Percentiles rank a stretch among this genome's conserved stretches.
Conservation (phyloP, 2,329 filamentous ascomycete species). For the Lasiodiplodia gonubiensis region DNA sequence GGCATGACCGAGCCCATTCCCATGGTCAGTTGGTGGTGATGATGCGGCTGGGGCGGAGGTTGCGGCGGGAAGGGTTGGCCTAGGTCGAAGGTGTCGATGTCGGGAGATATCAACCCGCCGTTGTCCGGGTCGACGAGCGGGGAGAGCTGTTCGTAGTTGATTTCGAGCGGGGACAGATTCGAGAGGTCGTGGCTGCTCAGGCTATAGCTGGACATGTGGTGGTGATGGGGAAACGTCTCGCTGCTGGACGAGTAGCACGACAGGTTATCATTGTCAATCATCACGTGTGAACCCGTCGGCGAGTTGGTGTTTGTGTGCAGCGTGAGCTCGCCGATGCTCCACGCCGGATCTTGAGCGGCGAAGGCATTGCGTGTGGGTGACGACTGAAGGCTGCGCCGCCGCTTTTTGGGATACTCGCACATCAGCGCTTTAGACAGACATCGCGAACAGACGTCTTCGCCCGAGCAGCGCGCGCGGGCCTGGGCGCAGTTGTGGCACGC, state of each 20-base stretch:
- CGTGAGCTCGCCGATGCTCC: slow-evolving; percentile 17
- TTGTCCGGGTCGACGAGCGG: background rate
- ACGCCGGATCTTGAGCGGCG: slow-evolving; percentile 16
- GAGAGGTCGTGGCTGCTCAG: slow-evolving; percentile 1
- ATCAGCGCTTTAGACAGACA: slow-evolving; percentile 19
- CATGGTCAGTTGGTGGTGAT: background rate
- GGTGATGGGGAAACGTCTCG: slow-evolving; percentile 6
- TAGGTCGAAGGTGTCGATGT: slow-evolving; percentile 19
- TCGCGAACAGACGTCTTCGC: slow-evolving; percentile 17
- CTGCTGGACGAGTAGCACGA: slow-evolving; percentile 26
- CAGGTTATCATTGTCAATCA: slow-evolving; percentile 16
- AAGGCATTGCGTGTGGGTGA: slow-evolving; percentile 16
- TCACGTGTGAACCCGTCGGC: background rate
- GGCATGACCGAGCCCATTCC: background rate
- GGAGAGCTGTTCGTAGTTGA: slow-evolving; percentile 21
- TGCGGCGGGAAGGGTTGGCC: slow-evolving; percentile 5
- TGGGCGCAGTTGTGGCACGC: slow-evolving; percentile 27
- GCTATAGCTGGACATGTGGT: slow-evolving; percentile 7
- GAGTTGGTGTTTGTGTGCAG: slow-evolving; percentile 8
- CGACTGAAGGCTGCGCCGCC: slow-evolving; percentile 17
- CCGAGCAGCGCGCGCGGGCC: slow-evolving; percentile 28
- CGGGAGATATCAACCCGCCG: slow-evolving; percentile 7
- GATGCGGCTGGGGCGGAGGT: background rate
- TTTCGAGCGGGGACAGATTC: slow-evolving; percentile 3
- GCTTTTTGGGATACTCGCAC: slow-evolving; percentile 25